Conservation (phyloP, 1,139 yeast genomes). For the Suhomyces panamericanus region DNA sequence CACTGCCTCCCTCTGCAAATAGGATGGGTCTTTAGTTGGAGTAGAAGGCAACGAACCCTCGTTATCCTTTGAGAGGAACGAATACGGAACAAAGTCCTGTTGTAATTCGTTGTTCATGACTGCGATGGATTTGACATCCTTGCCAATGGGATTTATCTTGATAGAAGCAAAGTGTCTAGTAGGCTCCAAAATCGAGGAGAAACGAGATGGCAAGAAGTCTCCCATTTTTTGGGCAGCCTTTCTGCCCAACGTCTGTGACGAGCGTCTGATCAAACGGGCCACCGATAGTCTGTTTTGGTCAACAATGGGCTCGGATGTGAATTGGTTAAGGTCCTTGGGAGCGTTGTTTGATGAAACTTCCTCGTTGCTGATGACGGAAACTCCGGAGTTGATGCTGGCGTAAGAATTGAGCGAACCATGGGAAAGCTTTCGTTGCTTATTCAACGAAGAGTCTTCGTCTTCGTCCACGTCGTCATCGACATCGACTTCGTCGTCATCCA, state of each 20-base stretch:
- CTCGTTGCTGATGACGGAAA: conserved; percentile 26
- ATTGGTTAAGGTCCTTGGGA: conserved; percentile 4
- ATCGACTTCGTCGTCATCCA: conserved; percentile 25
- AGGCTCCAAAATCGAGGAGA: conserved; percentile 86
- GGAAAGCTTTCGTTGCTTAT: conserved; percentile 40
- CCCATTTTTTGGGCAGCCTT: conserved; percentile 90
- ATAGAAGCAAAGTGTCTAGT: conserved; percentile 92
- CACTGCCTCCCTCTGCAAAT: conserved; percentile 18
- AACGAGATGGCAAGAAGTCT: conserved; percentile 78
- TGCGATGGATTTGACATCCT: conserved; percentile 64
- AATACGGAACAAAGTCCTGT: conserved; percentile 39
- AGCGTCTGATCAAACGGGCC: conserved; percentile 63
- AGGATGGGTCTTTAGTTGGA: conserved; percentile 15
- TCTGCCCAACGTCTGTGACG: conserved; percentile 60
- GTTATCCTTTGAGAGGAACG: conserved; percentile 27
- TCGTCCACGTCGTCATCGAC: conserved; percentile 32
- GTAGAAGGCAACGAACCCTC: conserved; percentile 12
- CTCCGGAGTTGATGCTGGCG: conserved; percentile 37
- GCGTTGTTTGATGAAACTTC: conserved; percentile 18
- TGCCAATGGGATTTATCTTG: conserved; percentile 68
- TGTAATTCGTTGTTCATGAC: conserved; percentile 51
- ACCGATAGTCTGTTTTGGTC: conserved; percentile 71
- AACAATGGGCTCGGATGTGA: conserved; percentile 58
- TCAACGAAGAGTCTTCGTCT: conserved; percentile 29
- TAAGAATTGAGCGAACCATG: conserved; percentile 43